Evolutionary conservation across 306 rosid species (phyloP).

Genomic region (Prunus armeniaca): DNA sequence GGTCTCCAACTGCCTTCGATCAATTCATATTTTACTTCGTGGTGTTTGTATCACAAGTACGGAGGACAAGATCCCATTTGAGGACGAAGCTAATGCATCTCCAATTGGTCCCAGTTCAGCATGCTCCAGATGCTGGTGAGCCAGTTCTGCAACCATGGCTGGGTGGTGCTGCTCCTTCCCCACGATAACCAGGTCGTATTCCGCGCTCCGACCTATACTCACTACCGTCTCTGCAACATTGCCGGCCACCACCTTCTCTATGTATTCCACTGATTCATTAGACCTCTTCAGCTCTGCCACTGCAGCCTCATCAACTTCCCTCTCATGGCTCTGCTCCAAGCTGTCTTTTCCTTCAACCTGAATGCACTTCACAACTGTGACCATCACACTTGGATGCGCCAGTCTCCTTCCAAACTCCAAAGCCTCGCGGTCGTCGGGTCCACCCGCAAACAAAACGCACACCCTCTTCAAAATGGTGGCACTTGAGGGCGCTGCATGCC

Average conservation of each 20-base stretch:
- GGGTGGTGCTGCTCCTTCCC: conserved; percentile 73
- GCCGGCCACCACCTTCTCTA: conserved; percentile 37
- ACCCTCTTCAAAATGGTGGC: conserved; percentile 9
- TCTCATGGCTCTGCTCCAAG: conserved; percentile 9
- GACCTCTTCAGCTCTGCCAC: conserved; percentile 39
- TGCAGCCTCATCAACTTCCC: conserved; percentile 59
- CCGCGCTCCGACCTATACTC: conserved; percentile 36
- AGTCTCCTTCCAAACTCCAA: conserved; percentile 51
- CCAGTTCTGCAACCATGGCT: conserved; percentile 47
- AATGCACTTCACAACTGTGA: conserved; percentile 45
- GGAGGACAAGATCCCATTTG: conserved; percentile 39
- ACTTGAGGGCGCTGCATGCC: conserved; percentile 24
- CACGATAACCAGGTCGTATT: conserved; percentile 54
- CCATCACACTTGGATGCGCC: conserved; percentile 53
- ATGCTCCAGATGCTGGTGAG: conserved; percentile 49
- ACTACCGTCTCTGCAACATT: conserved; percentile 50
- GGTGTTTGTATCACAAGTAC: conserved; percentile 67
- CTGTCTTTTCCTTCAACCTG: conserved; percentile 32
- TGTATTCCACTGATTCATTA: conserved; percentile 40
- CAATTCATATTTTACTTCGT: conserved; percentile 26
- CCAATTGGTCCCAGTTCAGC: conserved; percentile 72
- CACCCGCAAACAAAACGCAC: conserved; percentile 62
- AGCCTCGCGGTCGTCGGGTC: conserved; percentile 80
- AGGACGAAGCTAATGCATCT: conserved; percentile 51
- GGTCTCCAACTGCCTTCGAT: not conserved